phyloP scores from a whole-genome alignment of 2,329 filamentous ascomycete genomes.

The Aspergillus phoenicis region DNA sequence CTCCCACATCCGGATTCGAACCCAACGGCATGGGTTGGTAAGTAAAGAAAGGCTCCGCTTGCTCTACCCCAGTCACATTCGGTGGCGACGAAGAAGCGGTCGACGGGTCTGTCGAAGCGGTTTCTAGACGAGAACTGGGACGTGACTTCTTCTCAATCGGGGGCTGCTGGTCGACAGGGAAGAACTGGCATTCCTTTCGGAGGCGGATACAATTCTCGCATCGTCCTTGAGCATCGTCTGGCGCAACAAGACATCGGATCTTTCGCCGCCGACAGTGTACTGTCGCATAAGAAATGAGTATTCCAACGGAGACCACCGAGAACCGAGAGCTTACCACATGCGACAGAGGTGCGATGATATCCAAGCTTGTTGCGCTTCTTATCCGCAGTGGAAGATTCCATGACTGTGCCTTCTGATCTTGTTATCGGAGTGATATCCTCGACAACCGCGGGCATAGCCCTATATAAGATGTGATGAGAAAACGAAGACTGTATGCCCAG shows the following conservation, averaged over 20 bases:
- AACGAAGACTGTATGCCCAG: conserved; percentile 22
- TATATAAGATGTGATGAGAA: conserved; percentile 26
- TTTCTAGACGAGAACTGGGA: conserved; percentile 48
- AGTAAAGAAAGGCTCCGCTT: conserved; percentile 40
- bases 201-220: conserved; percentile 92
- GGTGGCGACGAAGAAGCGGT: conserved; percentile 54
- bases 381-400: conserved; percentile 52
- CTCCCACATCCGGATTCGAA: conserved; percentile 36
- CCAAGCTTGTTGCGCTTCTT: conserved; percentile 88
- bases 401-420: conserved; percentile 36
- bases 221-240: conserved; percentile 71
- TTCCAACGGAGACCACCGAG: background rate
- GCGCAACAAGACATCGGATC: conserved; percentile 82
- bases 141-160: conserved; percentile 53
- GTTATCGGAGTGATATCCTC: conserved; percentile 37
- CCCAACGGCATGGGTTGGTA: conserved; percentile 41
- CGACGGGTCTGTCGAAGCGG: conserved; percentile 48
- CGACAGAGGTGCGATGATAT: conserved; percentile 92
- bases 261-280: conserved; percentile 91
- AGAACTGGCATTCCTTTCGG: conserved; percentile 93
- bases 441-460: conserved; percentile 44
- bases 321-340: conserved; percentile 74
- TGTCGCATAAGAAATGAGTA: conserved; percentile 41
- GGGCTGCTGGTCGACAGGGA: conserved; percentile 78
- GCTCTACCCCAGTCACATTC: conserved; percentile 33